Conservation (phyloP, 495 filamentous ascomycete genomes). For the Tuber microsphaerosporum region DNA sequence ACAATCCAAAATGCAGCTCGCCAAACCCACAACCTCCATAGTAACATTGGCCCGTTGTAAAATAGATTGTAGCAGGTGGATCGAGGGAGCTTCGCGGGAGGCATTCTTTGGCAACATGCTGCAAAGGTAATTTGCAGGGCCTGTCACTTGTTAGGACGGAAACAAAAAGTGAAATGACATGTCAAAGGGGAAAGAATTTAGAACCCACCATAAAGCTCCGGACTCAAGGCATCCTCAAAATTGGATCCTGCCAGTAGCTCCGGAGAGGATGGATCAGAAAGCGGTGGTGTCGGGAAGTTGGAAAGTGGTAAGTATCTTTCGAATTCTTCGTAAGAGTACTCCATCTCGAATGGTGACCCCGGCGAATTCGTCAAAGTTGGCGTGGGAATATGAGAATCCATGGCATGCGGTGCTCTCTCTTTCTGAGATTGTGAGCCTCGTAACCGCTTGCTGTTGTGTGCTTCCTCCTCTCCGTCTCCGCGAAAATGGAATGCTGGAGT, state of each 20-base stretch:
- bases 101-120: conserved; percentile 39
- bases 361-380: conserved; percentile 35
- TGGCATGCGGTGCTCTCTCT: conserved; percentile 14
- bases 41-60: conserved; percentile 35
- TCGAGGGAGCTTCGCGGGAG: conserved; percentile 36
- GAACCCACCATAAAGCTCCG: conserved; percentile 34
- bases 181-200: conserved; percentile 5
- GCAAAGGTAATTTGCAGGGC: conserved; percentile 37
- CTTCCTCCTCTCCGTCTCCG: conserved; percentile 12
- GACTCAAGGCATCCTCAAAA: conserved; percentile 31
- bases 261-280: conserved; percentile 34
- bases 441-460: conserved; percentile 17
- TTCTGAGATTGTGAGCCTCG: conserved; percentile 6
- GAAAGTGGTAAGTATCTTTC: conserved; percentile 39
- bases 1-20: conserved; percentile 40
- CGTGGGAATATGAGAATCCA: conserved; percentile 30
- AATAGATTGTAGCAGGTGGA: conserved; percentile 31
- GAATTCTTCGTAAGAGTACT: conserved; percentile 34
- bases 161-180: conserved; percentile 8
- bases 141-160: conserved; percentile 25
- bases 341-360: conserved; percentile 34
- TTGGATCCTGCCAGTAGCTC: conserved; percentile 23
- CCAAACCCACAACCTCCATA: conserved; percentile 35
- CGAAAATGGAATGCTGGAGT: conserved; percentile 29
- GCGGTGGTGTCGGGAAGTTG: conserved; percentile 39